Evolutionary conservation across 495 filamentous ascomycete genomes (phyloP).

Genomic region (Aspergillus baeticus): DNA sequence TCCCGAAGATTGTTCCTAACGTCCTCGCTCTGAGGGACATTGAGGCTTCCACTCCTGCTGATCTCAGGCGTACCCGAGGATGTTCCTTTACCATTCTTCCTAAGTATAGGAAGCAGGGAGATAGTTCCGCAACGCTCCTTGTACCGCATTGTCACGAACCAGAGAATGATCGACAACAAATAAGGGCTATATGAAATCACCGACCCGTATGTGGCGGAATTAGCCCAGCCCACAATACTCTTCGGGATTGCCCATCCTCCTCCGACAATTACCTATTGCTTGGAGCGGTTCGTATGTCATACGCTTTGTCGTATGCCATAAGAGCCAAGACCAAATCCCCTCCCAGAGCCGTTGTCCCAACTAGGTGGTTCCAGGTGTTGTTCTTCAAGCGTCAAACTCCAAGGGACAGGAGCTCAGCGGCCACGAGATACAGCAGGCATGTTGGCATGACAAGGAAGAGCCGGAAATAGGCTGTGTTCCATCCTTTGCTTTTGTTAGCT

Average conservation of each 20-base stretch:
- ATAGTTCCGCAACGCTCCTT: constrained; percentile 66
- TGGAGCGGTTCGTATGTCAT: constrained; percentile 94
- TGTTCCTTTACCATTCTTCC: background rate
- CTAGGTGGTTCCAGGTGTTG: constrained; percentile 59
- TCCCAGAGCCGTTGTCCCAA: constrained; percentile 76
- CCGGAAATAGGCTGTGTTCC: constrained; percentile 65
- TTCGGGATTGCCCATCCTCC: constrained; percentile 93
- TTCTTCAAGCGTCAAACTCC: constrained; percentile 71
- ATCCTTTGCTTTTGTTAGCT: constrained; percentile 42
- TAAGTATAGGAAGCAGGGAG: constrained; percentile 20
- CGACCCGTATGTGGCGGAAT: constrained; percentile 77
- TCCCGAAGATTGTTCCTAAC: too few species aligned
- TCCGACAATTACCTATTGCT: constrained; percentile 65
- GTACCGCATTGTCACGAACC: constrained; percentile 62
- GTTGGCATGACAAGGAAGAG: constrained; percentile 79
- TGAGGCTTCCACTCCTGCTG: too few species aligned
- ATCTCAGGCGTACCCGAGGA: too few species aligned
- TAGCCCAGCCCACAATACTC: constrained; percentile 76
- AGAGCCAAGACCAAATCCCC: constrained; percentile 76
- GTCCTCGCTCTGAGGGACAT: too few species aligned
- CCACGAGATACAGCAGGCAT: constrained; percentile 83
- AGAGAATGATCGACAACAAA: constrained; percentile 62
- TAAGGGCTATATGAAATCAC: constrained; percentile 89
- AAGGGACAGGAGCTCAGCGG: constrained; percentile 77
- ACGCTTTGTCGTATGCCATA: constrained; percentile 84